These are phyloP conservation scores for Diplodia corticola DNA, from an alignment of 2,329 filamentous ascomycete genomes.

Conservation along the genomic window DNA sequence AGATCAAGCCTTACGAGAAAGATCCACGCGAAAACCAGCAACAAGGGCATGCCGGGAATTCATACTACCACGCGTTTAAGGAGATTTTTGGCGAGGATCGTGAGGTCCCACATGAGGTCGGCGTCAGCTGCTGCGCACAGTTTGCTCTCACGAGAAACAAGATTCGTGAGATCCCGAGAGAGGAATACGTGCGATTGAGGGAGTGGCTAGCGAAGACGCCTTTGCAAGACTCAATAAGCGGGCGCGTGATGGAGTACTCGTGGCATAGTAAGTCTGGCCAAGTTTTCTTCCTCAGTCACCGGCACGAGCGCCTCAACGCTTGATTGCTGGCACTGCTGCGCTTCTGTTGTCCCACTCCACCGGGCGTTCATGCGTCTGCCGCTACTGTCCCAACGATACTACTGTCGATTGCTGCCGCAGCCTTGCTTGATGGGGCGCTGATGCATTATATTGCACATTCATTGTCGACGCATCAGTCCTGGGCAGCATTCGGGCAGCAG, in stretches of 20 bases:
- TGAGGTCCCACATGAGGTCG: constrained; percentile 47
- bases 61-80: constrained; percentile 52
- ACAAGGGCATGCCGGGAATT: constrained; percentile 50
- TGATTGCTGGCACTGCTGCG: background rate
- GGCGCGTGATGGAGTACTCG: constrained; percentile 59
- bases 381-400: background rate
- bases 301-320: background rate
- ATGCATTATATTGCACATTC: background rate
- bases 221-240: constrained; percentile 51
- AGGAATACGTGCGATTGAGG: constrained; percentile 52
- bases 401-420: background rate
- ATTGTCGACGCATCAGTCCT: background rate
- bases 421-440: background rate
- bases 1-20: constrained; percentile 50
- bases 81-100: constrained; percentile 47
- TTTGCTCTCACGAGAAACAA: constrained; percentile 54
- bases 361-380: background rate
- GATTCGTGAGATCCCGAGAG: constrained; percentile 47
- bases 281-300: background rate
- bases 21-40: constrained; percentile 41
- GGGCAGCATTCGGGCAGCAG: background rate
- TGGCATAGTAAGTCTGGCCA: constrained; percentile 54
- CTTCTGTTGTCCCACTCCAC: background rate
- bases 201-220: constrained; percentile 52
- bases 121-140: constrained; percentile 57